Evolutionary conservation across 257 asterid species (phyloP).

Genomic region (Vinca minor): DNA sequence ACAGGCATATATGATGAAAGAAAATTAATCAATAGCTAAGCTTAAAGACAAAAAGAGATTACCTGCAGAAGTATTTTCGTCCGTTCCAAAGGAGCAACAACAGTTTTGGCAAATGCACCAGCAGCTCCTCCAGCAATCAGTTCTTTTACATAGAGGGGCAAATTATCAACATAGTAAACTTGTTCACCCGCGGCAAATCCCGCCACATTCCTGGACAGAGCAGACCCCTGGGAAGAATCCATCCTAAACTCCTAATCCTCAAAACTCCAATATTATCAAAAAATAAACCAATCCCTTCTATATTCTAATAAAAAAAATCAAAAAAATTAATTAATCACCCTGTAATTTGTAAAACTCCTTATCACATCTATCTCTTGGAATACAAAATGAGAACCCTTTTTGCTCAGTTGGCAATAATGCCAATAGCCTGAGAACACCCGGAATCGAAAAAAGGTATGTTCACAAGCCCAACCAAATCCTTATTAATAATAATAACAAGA

Average conservation of each 20-base stretch:
- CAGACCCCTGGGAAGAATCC: conserved; percentile 70
- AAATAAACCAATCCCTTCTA: neutral
- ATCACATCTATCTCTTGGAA: conserved; percentile 74
- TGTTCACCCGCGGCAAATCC: conserved; percentile 48
- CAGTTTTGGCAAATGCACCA: conserved; percentile 88
- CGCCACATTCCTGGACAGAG: conserved; percentile 50
- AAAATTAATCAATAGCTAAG: no score
- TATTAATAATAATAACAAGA: conserved; percentile 32
- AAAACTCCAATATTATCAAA: no score
- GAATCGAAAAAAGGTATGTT: conserved; percentile 23
- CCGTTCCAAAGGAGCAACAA: conserved; percentile 90
- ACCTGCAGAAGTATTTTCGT: conserved; percentile 95
- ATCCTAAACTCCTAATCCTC: conserved; percentile 27
- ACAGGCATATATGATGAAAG: neutral
- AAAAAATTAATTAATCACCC: conserved; percentile 43
- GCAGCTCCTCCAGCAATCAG: conserved; percentile 97
- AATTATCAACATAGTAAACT: conserved; percentile 42
- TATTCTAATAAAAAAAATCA: no score
- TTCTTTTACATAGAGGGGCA: conserved; percentile 87
- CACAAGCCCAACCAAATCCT: no score
- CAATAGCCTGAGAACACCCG: conserved; percentile 75
- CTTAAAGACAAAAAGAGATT: no score
- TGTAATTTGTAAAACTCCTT: conserved; percentile 72
- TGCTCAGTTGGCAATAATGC: conserved; percentile 45
- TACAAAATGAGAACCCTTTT: conserved; percentile 38